Conservation (phyloP, 2,329 filamentous ascomycete species). For the Thermomyces lanuginosus region DNA sequence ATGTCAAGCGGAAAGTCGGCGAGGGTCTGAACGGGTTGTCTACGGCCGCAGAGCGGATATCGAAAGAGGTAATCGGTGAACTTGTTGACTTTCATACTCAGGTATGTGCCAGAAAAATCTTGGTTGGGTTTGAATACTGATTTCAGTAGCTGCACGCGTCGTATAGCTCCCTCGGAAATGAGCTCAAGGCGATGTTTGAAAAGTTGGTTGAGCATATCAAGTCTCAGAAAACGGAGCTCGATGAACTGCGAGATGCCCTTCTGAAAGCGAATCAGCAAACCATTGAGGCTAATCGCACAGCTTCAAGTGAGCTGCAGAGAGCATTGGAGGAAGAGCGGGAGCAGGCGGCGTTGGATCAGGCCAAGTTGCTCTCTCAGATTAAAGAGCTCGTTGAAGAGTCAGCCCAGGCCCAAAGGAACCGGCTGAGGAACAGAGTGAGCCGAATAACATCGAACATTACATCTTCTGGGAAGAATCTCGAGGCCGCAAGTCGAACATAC, state of each 20-base stretch:
- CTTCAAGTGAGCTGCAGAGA: slow-evolving; percentile 50
- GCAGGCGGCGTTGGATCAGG: slow-evolving; percentile 55
- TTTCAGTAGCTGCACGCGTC: slow-evolving; percentile 54
- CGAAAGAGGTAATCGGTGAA: slow-evolving; percentile 74
- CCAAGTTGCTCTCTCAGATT: slow-evolving; percentile 60
- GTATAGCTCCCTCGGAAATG: slow-evolving; percentile 65
- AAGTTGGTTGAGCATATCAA: slow-evolving; percentile 58
- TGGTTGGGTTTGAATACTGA: slow-evolving; percentile 8
- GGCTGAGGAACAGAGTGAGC: slow-evolving; percentile 48
- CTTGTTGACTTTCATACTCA: slow-evolving; percentile 66
- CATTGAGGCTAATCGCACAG: slow-evolving; percentile 49
- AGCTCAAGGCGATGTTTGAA: slow-evolving; percentile 77
- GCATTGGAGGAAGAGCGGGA: slow-evolving; percentile 61
- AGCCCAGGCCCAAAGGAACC: slow-evolving; percentile 54
- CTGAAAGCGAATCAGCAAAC: slow-evolving; percentile 52
- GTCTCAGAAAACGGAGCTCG: slow-evolving; percentile 60
- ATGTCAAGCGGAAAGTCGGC: slow-evolving; percentile 72
- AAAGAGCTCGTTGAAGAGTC: slow-evolving; percentile 59
- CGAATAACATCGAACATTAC: slow-evolving; percentile 48
- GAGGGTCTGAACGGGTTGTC: slow-evolving; percentile 73
- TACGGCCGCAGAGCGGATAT: slow-evolving; percentile 70
- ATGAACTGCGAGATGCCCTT: slow-evolving; percentile 55
- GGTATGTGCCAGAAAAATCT: slow-evolving; percentile 17
- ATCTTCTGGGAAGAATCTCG: slow-evolving; percentile 47
- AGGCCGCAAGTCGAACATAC: slow-evolving; percentile 50